Base-by-base conservation (phyloP, 2,329 filamentous ascomycete genomes). In the Talaromyces piceae region DNA sequence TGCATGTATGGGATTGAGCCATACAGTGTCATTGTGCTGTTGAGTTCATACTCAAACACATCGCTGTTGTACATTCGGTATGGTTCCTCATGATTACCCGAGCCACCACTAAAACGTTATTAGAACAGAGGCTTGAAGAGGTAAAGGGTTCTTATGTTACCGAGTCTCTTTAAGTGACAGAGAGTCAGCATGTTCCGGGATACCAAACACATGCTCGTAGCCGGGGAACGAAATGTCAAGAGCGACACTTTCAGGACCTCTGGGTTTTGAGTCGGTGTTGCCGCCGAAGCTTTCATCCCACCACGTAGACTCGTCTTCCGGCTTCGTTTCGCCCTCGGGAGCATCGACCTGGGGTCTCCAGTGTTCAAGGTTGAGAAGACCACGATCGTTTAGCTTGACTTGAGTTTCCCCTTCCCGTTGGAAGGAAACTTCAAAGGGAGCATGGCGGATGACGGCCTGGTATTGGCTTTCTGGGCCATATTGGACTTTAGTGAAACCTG, bases 1-100 rank as follows among this genome's bases (percentile, higher is more conserved):
- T 97, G 93, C 89, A 98, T 95, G 65, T 97, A 88, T 2, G 93
- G 93, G 60, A 98, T 97, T 6, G 90, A 77, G n/a, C 93, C 93
- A 63, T 98, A 98, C 1, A 98, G 78, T 0, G 93, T 97, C 93
- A 98, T 98, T 0, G 93, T 91, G 69, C 90, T 97, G 69, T 97
- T 88, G 61, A 96, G 80, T 61, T 95, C 85, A 68, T 98, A 98
- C 72, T 98, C 93, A 61, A 98, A 98, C 9, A 98, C 93, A 67
- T 98, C 93, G 27, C 88, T 81, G 68, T 98, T 98, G 75, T 96
- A 96, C 68, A 98, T 72, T 31, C 93, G 82, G 73, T 98, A 98
- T 0, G 93, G 93, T 56, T 98, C 88, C 8, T 79, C 77, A 69
- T 93, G 89, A 61, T 89, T 88, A 55, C 87, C 89, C 18, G 89